phyloP scores from a whole-genome alignment of 257 asterid species.

The Rauvolfia tetraphylla region DNA sequence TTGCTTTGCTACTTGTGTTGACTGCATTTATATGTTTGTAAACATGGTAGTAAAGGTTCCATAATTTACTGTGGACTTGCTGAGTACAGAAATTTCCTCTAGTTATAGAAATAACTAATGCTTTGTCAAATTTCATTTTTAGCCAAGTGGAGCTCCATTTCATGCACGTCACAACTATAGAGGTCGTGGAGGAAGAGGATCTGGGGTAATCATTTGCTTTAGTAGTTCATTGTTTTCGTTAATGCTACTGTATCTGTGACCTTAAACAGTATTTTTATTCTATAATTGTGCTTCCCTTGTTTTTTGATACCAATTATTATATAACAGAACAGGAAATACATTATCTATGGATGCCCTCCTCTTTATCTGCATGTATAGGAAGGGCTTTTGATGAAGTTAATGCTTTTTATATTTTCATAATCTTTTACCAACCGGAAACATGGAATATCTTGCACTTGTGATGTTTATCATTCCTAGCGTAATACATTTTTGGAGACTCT shows the following conservation, averaged over 20 bases:
- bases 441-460: not conserved
- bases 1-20: not conserved
- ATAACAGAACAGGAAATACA: not conserved
- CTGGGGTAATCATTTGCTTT: conserved; percentile 41
- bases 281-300: not conserved
- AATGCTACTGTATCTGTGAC: not conserved
- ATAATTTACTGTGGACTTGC: not conserved
- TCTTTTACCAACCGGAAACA: not conserved
- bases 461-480: not conserved
- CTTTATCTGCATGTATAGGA: not conserved
- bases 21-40: not conserved
- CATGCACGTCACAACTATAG: conserved; percentile 62
- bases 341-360: not conserved
- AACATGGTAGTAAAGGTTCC: not conserved
- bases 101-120: conserved; percentile 15
- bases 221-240: not conserved
- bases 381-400: not conserved
- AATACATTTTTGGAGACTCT: not conserved
- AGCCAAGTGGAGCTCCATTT: conserved; percentile 72
- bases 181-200: conserved; percentile 96
- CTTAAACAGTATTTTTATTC: not conserved
- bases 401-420: not conserved
- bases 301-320: not conserved
- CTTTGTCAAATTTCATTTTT: conserved; percentile 16
- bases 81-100: not conserved